Conservation (phyloP, 2,329 filamentous ascomycete species). For the Apiospora aurea region DNA sequence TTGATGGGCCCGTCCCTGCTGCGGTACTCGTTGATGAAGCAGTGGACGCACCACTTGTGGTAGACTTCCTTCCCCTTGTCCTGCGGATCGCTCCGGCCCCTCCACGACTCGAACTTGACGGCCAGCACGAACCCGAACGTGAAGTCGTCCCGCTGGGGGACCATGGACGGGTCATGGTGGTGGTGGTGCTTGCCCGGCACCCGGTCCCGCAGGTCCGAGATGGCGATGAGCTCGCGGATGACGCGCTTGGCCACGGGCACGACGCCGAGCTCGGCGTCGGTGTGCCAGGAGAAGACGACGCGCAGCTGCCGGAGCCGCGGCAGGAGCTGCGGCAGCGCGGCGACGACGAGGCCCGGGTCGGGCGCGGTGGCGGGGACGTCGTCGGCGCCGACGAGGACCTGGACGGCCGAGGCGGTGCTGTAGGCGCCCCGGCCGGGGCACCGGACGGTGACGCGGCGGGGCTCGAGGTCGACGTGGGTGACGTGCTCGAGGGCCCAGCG, state of each 20-base stretch:
- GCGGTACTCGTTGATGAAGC: slow-evolving; percentile 1
- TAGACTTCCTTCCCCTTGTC: neutral
- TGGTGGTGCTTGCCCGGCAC: neutral
- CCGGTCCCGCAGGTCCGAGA: neutral
- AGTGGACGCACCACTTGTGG: neutral
- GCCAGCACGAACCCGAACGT: neutral
- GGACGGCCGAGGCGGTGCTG: neutral
- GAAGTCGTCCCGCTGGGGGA: neutral
- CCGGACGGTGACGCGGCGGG: neutral
- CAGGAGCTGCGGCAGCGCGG: neutral
- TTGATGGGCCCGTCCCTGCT: neutral
- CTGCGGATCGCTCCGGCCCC: neutral
- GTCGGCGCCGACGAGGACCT: neutral
- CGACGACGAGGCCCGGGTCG: neutral
- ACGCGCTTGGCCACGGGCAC: slow-evolving; percentile 30
- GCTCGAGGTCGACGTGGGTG: slow-evolving; percentile 8
- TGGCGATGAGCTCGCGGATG: neutral
- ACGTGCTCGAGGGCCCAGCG: neutral
- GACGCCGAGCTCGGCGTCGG: neutral
- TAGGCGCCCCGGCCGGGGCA: neutral
- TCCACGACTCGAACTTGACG: neutral
- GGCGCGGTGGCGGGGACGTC: neutral
- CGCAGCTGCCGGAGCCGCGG: neutral
- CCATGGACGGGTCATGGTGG: neutral
- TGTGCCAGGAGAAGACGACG: neutral